Percentiles rank a stretch among this genome's conserved stretches.
Conservation (phyloP, 352 stramenopile genomes). For the Phytophthora nicotianae region DNA sequence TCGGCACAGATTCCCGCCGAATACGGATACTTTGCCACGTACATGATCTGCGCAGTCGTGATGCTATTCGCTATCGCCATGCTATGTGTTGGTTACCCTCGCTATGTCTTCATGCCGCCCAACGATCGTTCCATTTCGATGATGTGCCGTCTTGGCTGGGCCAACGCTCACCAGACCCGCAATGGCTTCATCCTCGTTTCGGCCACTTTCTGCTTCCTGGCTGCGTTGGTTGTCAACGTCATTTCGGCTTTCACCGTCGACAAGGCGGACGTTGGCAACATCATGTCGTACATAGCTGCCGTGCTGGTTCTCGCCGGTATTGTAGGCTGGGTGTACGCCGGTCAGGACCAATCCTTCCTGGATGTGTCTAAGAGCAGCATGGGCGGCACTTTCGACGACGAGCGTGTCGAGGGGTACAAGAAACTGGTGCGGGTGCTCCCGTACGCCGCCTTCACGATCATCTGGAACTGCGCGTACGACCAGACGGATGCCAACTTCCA, state of each 20-base stretch:
- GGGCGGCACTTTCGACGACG: slow-evolving; percentile 46
- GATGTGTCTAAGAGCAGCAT: slow-evolving; percentile 41
- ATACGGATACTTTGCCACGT: slow-evolving; percentile 84
- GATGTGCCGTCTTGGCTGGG: slow-evolving; percentile 39
- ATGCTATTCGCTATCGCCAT: slow-evolving; percentile 45
- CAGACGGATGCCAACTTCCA: slow-evolving; percentile 77
- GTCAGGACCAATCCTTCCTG: slow-evolving; percentile 43
- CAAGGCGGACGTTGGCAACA: slow-evolving; percentile 31
- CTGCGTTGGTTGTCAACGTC: slow-evolving; percentile 52
- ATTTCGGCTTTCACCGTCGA: background rate
- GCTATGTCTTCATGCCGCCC: slow-evolving; percentile 57
- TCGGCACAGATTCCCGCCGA: slow-evolving; percentile 62
- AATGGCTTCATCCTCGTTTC: slow-evolving; percentile 38
- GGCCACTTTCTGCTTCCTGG: slow-evolving; percentile 38
- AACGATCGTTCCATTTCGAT: slow-evolving; percentile 50
- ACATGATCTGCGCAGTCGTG: slow-evolving; percentile 54
- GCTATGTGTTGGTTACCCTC: slow-evolving; percentile 47
- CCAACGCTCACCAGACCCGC: slow-evolving; percentile 27
- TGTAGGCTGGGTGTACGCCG: slow-evolving; percentile 44
- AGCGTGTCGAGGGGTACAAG: slow-evolving; percentile 54
- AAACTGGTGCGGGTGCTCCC: slow-evolving; percentile 54
- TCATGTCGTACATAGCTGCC: slow-evolving; percentile 50
- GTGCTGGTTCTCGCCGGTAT: slow-evolving; percentile 35
- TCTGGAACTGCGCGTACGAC: slow-evolving; percentile 69
- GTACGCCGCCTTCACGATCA: slow-evolving; percentile 61